These are phyloP conservation scores for Hemileccinum impolitum DNA, from an alignment of 768 basidiomycete species.

Conservation along the genomic window DNA sequence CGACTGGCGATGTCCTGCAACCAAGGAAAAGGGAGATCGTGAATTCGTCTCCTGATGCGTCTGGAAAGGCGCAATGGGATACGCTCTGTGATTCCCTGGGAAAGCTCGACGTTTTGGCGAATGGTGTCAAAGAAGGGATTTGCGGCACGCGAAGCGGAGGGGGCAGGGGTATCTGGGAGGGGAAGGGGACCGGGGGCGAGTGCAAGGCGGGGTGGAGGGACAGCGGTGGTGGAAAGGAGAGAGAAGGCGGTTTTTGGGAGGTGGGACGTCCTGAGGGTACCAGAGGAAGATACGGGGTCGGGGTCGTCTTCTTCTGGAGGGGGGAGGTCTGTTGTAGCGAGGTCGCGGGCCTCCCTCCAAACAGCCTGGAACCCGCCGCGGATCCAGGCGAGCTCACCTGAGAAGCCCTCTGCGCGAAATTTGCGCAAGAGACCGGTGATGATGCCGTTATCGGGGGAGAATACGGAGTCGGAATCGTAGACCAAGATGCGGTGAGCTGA, in stretches of 20 bases:
- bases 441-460: conserved; percentile 62
- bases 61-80: conserved; percentile 66
- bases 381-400: conserved; percentile 71
- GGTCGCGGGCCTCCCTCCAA: conserved; percentile 47
- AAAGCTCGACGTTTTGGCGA: conserved; percentile 81
- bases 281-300: conserved; percentile 29
- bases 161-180: conserved; percentile 18
- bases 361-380: conserved; percentile 80
- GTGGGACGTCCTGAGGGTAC: conserved; percentile 49
- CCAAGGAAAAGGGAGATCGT: conserved; percentile 79
- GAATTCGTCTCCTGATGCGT: conserved; percentile 51
- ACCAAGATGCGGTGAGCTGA: conserved; percentile 66
- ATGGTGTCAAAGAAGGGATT: conserved; percentile 98
- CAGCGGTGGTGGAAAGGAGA: conserved; percentile 40
- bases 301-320: conserved; percentile 49
- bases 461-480: conserved; percentile 75
- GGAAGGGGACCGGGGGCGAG: background rate
- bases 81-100: conserved; percentile 69
- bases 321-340: conserved; percentile 51
- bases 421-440: conserved; percentile 73
- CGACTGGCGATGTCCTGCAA: conserved; percentile 65
- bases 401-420: conserved; percentile 58
- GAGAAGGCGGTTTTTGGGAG: conserved; percentile 67
- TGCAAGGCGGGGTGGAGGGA: conserved; percentile 12
- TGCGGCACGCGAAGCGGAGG: conserved; percentile 28